Conservation (phyloP, 305 asterid genomes). For the Euphrasia arctica region DNA sequence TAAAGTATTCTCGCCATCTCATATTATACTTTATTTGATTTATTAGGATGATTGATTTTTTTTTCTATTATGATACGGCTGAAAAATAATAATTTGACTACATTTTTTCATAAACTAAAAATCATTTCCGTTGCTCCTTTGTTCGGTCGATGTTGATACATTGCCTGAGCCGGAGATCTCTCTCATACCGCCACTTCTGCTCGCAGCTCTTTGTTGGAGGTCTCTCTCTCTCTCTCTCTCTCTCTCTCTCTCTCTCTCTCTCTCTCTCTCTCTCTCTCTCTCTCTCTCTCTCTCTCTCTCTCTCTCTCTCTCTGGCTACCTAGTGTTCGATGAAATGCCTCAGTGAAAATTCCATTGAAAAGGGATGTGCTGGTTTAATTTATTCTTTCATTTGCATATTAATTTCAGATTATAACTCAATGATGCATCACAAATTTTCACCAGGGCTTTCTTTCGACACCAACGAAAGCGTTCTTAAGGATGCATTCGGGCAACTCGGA, state of each 20-base stretch:
- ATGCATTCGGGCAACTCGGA: constrained; percentile 50
- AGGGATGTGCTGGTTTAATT: no score
- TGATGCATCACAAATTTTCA: not conserved
- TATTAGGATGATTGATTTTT: no score
- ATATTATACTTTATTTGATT: no score
- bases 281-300: no score
- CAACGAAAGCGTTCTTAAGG: constrained; percentile 49
- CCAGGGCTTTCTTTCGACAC: constrained; percentile 67
- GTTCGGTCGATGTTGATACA: constrained; percentile 25
- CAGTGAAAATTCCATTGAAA: not conserved
- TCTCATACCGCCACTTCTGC: constrained; percentile 29
- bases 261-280: no score
- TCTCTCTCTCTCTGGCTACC: no score
- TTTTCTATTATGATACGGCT: no score
- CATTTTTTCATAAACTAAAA: no score
- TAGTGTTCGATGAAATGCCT: not conserved
- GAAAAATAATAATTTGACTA: no score
- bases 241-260: no score
- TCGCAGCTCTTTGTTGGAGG: constrained; percentile 58
- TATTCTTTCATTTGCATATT: not conserved
- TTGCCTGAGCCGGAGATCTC: constrained; percentile 25
- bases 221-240: constrained; percentile 29
- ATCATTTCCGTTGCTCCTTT: no score
- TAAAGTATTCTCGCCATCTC: no score
- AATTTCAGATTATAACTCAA: not conserved